Evolutionary conservation across 805 yeast species (phyloP).

Genomic region (Starmerella floricola): DNA sequence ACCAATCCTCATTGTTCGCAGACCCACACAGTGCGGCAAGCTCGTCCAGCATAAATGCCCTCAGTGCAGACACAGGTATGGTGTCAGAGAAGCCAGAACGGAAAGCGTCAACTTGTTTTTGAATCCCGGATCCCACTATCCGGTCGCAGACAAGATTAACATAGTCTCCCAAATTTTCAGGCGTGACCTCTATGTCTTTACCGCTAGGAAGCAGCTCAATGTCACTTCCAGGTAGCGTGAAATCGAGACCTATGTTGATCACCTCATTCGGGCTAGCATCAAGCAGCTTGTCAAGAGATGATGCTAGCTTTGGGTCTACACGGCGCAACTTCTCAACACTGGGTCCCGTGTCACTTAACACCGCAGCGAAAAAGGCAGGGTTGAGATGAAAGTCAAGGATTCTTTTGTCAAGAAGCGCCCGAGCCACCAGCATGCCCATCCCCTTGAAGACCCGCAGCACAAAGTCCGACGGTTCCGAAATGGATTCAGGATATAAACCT

Average conservation of each 20-base stretch:
- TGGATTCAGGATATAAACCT: conserved; percentile 57
- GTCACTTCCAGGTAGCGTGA: conserved; percentile 65
- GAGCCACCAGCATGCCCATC: conserved; percentile 73
- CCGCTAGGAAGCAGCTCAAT: conserved; percentile 52
- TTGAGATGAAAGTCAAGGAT: conserved; percentile 73
- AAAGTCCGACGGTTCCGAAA: conserved; percentile 11
- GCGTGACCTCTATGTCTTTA: conserved; percentile 35
- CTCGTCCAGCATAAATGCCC: conserved; percentile 64
- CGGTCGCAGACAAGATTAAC: conserved; percentile 45
- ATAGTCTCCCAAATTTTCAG: conserved; percentile 46
- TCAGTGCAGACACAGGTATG: conserved; percentile 62
- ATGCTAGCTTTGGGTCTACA: conserved; percentile 19
- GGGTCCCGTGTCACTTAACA: conserved; percentile 27
- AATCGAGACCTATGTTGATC: conserved; percentile 47
- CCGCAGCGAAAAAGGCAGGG: conserved; percentile 52
- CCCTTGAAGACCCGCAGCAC: conserved; percentile 43
- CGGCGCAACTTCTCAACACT: conserved; percentile 11
- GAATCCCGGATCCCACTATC: conserved; percentile 52
- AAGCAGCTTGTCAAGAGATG: conserved; percentile 10
- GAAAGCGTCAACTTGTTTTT: conserved; percentile 53
- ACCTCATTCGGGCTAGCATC: conserved; percentile 34
- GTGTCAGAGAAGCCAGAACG: conserved; percentile 70
- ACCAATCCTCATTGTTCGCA: conserved; percentile 66
- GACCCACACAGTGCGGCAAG: conserved; percentile 51
- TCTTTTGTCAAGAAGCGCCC: conserved; percentile 79